Evolutionary conservation across 148 eudicot species (phyloP), one percentile per base, ranked within the genome.

Genomic region (Drosera capensis): DNA sequence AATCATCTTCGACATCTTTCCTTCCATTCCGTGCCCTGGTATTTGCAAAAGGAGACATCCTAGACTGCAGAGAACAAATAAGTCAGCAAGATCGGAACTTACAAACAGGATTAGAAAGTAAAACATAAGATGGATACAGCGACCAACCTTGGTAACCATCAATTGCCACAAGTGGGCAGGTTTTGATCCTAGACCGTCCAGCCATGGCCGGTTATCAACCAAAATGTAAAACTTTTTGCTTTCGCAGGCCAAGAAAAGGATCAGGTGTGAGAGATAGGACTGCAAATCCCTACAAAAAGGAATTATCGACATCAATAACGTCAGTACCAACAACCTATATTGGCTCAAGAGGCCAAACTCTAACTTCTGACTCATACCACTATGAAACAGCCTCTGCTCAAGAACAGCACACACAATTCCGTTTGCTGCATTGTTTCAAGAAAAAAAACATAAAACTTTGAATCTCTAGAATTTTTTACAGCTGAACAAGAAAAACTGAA

Each of bases 171-270:
- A 51, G 53, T 80, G 99, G 52, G 79, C 80, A 28, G 79, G 71
- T 2, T 70, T 57, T 26, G 71, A 67, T 18, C 62, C 73, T 25
- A 54, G 67, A 45, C 74, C 76, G 41, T 69, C 47, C 30, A 64
- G 65, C 95, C 99, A 90, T 56, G 99, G 84, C 40, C 75, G 70
- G 52, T 90, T 90, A 67, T 90, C 99, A 40, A 90, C 99, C 71
- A 90, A 42, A 54, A 90, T 70, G 40, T 71, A 75, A 20, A 90
- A 62, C 45, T 65, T 80, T 46, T 72, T 70, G 59, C 87, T 90
- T 28, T 67, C 65, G 47, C 69, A 55, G 36, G 95, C 82, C 62
- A 80, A 70, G 60, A 75, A 90, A 42, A 90, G 57, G 82, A 64
- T 68, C 25, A 78, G 80, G 60, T 84, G 82, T 42, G 97, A 90